phyloP scores from a whole-genome alignment of 192 early-diverging fungal genomes.

The Funneliformis mosseae region DNA sequence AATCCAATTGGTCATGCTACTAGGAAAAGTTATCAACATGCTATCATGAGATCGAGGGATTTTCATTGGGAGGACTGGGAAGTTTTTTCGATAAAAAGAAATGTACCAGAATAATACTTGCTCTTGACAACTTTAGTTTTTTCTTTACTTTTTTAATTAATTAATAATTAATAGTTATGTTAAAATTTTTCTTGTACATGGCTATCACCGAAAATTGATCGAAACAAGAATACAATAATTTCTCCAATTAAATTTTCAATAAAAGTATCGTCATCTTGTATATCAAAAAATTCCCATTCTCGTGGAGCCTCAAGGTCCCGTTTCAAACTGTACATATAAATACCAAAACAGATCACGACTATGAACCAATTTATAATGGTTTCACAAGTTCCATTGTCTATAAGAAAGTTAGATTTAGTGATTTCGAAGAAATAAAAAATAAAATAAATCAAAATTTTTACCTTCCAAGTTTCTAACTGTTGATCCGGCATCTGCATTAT shows the following conservation, averaged over 20 bases:
- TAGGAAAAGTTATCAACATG: neutral
- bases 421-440: neutral
- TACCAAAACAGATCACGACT: neutral
- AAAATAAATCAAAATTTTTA: neutral
- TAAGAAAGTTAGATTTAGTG: no score
- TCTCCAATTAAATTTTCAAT: neutral
- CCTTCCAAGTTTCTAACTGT: neutral
- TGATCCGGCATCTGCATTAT: neutral
- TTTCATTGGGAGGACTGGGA: conserved; percentile 22
- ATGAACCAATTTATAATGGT: neutral
- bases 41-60: neutral
- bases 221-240: neutral
- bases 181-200: neutral
- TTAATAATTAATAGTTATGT: neutral
- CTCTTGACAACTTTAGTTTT: no score
- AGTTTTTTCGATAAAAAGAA: neutral
- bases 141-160: no score
- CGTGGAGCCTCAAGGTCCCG: neutral
- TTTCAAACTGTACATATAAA: neutral
- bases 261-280: neutral
- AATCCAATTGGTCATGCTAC: neutral
- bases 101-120: no score
- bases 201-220: neutral
- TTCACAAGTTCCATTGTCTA: neutral
- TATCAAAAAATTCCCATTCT: neutral